Evolutionary conservation across 1,139 yeast species (phyloP), one percentile per base, ranked within the genome.

Genomic region (Sporopachydermia cereana): DNA sequence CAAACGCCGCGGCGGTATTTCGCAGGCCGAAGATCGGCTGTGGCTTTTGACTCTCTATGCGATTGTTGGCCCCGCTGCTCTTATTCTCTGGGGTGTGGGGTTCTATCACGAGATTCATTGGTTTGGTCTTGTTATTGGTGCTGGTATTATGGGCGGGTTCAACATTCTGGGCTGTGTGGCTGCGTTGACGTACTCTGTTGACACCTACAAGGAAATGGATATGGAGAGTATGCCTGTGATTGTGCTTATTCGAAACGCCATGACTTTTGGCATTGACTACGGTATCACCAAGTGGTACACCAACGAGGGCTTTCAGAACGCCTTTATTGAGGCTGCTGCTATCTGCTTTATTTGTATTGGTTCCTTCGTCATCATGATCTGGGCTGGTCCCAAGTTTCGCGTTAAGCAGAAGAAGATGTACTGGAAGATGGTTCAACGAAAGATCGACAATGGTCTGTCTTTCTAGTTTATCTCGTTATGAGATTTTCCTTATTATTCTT

Each of bases 121-220:
- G 83, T 66, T 76, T 36, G 65, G 76, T 17, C 62, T 74, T 3
- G 67, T 76, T 3, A 50, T 77, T 45, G 81, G 81, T 2, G 67
- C 74, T 55, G 81, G 80, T 1, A 58, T 72, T 18, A 60, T 76
- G 48, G 82, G 80, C 7, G 69, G 70, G 12, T 51, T 62, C 16
- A 63, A 67, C 52, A 52, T 63, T 36, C 71, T 76, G 54, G 73
- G 79, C 18, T 72, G 76, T 68, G 67, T 71, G 47, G 62, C 74
- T 5, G 63, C 76, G 1, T 69, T 75, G 43, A 69, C 79, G 0
- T 77, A 77, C 53, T 69, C 71, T 2, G 67, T 76, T 46, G 84
- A 77, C 49, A 61, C 71, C 49, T 77, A 77, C 54, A 74, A 72
- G 25, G 69, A 70, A 30, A 57, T 76, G 60, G 76, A 74, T 21